A percentile compares a stretch with the other conserved stretches of the same genome.
phyloP scores from a whole-genome alignment of 345 rosid species.

The Tarenaya hassleriana region DNA sequence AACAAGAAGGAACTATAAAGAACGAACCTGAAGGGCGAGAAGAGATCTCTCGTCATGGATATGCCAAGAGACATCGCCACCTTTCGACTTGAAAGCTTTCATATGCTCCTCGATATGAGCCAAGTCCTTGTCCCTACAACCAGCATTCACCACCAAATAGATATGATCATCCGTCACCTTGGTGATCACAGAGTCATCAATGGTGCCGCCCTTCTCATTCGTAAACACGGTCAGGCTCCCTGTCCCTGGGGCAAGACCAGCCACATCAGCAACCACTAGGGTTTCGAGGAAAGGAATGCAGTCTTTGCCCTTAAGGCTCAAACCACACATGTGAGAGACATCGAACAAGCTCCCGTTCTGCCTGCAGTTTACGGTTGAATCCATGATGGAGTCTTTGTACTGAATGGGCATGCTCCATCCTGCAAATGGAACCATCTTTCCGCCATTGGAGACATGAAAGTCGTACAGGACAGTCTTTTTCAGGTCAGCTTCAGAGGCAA shows the following conservation, averaged over 20 bases:
- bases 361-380: slow-evolving; percentile 90
- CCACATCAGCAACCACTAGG: slow-evolving; percentile 93
- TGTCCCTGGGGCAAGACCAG: slow-evolving; percentile 72
- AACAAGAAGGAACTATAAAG: not conserved
- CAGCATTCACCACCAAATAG: slow-evolving; percentile 96
- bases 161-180: slow-evolving; percentile 75
- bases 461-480: slow-evolving; percentile 89
- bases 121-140: slow-evolving; percentile 97
- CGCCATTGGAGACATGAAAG: slow-evolving; percentile 74
- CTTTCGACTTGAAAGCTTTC: slow-evolving; percentile 87
- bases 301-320: slow-evolving; percentile 94
- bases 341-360: slow-evolving; percentile 84
- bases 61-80: slow-evolving; percentile 95
- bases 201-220: slow-evolving; percentile 90
- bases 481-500: slow-evolving; percentile 70
- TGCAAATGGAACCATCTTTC: slow-evolving; percentile 98
- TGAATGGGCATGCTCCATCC: slow-evolving; percentile 99
- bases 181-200: slow-evolving; percentile 93
- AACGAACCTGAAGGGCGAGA: slow-evolving; percentile 82
- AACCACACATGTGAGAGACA: slow-evolving; percentile 96
- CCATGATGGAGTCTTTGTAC: slow-evolving; percentile 96
- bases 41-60: slow-evolving; percentile 98
- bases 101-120: slow-evolving; percentile 95
- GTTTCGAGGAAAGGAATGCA: slow-evolving; percentile 80
- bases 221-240: slow-evolving; percentile 93